phyloP scores from a whole-genome alignment of 2,329 filamentous ascomycete species.

The Colletotrichum nymphaeae region DNA sequence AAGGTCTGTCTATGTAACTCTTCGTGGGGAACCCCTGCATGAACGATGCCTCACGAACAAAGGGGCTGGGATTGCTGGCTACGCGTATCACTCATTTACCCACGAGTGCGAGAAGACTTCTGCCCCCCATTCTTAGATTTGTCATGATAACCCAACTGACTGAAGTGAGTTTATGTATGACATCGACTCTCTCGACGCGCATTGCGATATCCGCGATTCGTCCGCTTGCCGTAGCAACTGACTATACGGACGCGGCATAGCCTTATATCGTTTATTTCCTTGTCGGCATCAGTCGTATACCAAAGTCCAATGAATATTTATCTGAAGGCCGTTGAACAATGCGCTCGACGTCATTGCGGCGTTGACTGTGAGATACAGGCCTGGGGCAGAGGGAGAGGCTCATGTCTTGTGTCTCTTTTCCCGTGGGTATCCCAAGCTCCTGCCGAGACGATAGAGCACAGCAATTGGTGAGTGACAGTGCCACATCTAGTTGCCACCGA shows the following conservation, averaged over 20 bases:
- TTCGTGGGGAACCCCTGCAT: no score
- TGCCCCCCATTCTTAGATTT: not conserved
- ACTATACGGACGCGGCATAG: not conserved
- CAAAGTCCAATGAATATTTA: not conserved
- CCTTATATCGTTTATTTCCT: not conserved
- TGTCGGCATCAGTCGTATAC: constrained; percentile 7
- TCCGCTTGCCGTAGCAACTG: constrained; percentile 26
- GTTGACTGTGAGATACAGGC: not conserved
- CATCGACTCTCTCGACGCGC: constrained; percentile 30
- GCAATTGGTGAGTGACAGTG: not conserved
- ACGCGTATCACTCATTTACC: not conserved
- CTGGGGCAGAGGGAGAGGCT: no score
- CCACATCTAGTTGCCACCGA: constrained; percentile 4
- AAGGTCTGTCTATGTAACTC: no score
- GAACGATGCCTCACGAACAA: no score
- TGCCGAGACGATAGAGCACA: not conserved
- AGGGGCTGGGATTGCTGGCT: no score
- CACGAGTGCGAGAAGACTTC: not conserved
- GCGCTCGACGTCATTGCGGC: not conserved
- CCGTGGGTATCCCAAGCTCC: not conserved
- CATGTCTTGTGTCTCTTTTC: not conserved
- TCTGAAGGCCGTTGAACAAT: not conserved
- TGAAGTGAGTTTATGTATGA: constrained; percentile 34
- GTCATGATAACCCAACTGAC: not conserved
- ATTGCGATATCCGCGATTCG: not conserved